A percentile compares a stretch with the other conserved stretches of the same genome.
Conservation (phyloP, 208 protist species). For the Leishmania lainsoni region DNA sequence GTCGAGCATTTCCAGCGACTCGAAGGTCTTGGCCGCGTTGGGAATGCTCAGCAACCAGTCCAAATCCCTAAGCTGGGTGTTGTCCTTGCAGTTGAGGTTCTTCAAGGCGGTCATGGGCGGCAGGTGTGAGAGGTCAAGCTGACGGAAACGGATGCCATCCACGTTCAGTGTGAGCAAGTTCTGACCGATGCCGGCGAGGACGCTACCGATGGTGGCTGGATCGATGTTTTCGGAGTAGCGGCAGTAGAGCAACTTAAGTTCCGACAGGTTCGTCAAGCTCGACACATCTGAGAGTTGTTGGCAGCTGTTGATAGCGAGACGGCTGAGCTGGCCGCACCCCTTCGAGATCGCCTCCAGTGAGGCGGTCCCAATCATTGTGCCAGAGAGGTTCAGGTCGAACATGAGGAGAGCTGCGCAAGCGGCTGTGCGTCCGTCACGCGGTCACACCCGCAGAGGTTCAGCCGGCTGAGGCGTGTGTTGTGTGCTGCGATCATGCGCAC, state of each 20-base stretch:
- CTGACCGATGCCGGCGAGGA: constrained; percentile 49
- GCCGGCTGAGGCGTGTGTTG: constrained; percentile 66
- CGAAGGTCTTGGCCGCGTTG: constrained; percentile 24
- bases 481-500: constrained; percentile 58
- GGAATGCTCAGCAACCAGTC: constrained; percentile 42
- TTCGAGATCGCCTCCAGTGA: constrained; percentile 53
- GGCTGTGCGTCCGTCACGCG: constrained; percentile 54
- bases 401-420: constrained; percentile 57
- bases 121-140: constrained; percentile 38
- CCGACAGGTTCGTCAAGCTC: constrained; percentile 43
- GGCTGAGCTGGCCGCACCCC: constrained; percentile 64
- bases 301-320: constrained; percentile 80
- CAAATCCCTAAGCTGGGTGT: constrained; percentile 44
- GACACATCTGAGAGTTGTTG: constrained; percentile 50
- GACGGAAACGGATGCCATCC: constrained; percentile 59
- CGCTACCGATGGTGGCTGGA: constrained; percentile 40
- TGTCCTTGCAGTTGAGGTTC: constrained; percentile 77
- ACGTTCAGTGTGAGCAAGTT: constrained; percentile 72
- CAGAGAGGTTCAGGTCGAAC: constrained; percentile 73
- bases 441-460: constrained; percentile 76
- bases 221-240: constrained; percentile 74
- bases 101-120: constrained; percentile 44
- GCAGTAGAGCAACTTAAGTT: constrained; percentile 80
- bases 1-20: constrained; percentile 55
- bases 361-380: constrained; percentile 49